These are phyloP conservation scores for Nakaseomyces kungkrabaensis DNA, from an alignment of 1,139 yeast species.

Conservation along the genomic window DNA sequence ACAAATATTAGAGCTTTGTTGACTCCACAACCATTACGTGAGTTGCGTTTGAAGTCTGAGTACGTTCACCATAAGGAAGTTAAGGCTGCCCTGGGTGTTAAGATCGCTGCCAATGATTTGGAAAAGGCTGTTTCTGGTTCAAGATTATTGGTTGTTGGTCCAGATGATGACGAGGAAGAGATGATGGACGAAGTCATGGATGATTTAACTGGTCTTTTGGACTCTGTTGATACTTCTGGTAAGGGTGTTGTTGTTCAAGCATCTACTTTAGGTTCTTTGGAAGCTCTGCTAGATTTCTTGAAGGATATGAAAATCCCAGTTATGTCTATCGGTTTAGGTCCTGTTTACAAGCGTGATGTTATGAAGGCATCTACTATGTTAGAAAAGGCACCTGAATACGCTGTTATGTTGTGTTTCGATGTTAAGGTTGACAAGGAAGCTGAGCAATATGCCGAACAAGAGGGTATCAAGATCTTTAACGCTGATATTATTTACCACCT, in stretches of 20 bases:
- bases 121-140: slow-evolving; percentile 99
- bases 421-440: slow-evolving; percentile 96
- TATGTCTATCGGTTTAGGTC: slow-evolving; percentile 96
- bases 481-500: slow-evolving; percentile 95
- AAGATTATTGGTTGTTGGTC: slow-evolving; percentile 86
- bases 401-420: slow-evolving; percentile 96
- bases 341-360: slow-evolving; percentile 94
- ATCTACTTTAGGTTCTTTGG: slow-evolving; percentile 93
- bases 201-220: slow-evolving; percentile 88
- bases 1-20: slow-evolving; percentile 90
- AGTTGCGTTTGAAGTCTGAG: slow-evolving; percentile 88
- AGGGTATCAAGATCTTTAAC: slow-evolving; percentile 80
- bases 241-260: slow-evolving; percentile 98
- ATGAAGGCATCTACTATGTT: slow-evolving; percentile 96
- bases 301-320: slow-evolving; percentile 99
- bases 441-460: slow-evolving; percentile 92
- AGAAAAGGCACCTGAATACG: slow-evolving; percentile 90
- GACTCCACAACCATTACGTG: slow-evolving; percentile 97
- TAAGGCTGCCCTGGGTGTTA: slow-evolving; percentile 97
- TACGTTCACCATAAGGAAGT: slow-evolving; percentile 95
- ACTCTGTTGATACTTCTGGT: slow-evolving; percentile 89
- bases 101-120: slow-evolving; percentile 93
- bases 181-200: slow-evolving; percentile 98
- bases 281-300: slow-evolving; percentile 91
- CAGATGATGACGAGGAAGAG: slow-evolving; percentile 96